Percentiles rank a stretch among this genome's conserved stretches.
phyloP scores from a whole-genome alignment of 176 grass and related monocot genomes.

The Avena insularis region DNA sequence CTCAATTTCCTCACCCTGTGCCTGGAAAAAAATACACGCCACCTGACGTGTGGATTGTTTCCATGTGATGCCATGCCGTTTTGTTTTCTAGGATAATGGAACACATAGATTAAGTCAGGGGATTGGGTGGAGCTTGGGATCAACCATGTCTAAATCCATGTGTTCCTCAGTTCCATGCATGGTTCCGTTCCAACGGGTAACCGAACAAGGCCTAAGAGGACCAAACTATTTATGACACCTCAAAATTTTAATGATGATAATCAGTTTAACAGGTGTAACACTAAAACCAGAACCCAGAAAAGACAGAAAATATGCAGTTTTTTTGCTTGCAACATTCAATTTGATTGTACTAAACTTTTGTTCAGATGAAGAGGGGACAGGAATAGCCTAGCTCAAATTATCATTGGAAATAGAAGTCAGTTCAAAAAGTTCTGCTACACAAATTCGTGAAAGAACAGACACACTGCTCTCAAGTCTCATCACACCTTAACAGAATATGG shows the following conservation, averaged over 20 bases:
- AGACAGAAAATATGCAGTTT: background rate
- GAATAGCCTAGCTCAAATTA: background rate
- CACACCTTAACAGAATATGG: background rate
- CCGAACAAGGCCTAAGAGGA: background rate
- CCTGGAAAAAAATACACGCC: no score
- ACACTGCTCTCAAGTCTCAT: background rate
- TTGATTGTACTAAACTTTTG: background rate
- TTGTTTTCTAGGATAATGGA: no score
- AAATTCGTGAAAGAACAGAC: background rate
- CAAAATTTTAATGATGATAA: slow-evolving; percentile 1
- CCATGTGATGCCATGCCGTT: no score
- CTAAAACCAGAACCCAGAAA: background rate
- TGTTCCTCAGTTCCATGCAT: no score
- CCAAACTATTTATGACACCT: background rate
- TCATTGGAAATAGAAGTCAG: background rate
- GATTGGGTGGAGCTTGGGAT: no score
- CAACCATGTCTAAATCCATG: no score
- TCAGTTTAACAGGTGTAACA: background rate
- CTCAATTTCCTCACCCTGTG: no score
- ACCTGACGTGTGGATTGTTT: no score
- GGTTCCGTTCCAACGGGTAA: no score
- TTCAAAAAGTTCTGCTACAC: background rate
- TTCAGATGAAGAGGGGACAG: background rate
- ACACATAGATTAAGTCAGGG: no score
- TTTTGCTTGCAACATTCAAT: background rate